Base-by-base conservation (phyloP, 176 grass and related monocot genomes). In the Carex pumila region DNA sequence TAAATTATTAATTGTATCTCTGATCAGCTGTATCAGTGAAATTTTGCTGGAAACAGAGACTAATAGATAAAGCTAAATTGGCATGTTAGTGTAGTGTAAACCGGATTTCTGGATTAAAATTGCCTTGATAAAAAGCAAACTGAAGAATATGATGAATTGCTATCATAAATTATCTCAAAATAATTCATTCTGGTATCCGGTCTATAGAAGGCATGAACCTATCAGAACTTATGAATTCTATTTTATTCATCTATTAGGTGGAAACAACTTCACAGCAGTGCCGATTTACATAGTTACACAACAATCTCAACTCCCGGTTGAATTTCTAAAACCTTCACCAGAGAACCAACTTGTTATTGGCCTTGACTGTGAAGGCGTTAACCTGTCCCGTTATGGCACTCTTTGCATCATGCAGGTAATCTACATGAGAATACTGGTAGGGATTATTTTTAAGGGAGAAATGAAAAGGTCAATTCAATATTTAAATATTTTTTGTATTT, bases 371-470 rank as follows among this genome's bases (percentile, higher is more conserved):
- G 92, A 98, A 87, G 95, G 95, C 70, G 92, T 98, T 76, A 86
- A 94, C 61, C 89, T 98, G 49, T 98, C 92, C 71, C 90, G 92
- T 61, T 22, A 93, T 85, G 95, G 95, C 22, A 81, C 87, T 90
- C 91, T 98, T 83, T 98, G 95, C 82, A 83, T 94, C 79, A 98
- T 98, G 92, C 95, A 98, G 95, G 95, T 98, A 71, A 91, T 72
- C 66, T 55, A 80, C 56, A 66, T 69, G 19, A 74, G 6, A 12
- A 74, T 74, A 74, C 43, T 74, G 45, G 43, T 6, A 52, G 19
- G 19, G 50, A 17, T n/a, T 49, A 21, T 21, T 72, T 45, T 17
- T 21, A 47, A 45, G 34, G 13, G 8, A 71, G 0, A 72, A 72
- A 12, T 72, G 18, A 12, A 11, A 72, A 72, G 41, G n/a, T 50